Conservation (phyloP, 2,329 filamentous ascomycete genomes). For the Massarina eburnea region DNA sequence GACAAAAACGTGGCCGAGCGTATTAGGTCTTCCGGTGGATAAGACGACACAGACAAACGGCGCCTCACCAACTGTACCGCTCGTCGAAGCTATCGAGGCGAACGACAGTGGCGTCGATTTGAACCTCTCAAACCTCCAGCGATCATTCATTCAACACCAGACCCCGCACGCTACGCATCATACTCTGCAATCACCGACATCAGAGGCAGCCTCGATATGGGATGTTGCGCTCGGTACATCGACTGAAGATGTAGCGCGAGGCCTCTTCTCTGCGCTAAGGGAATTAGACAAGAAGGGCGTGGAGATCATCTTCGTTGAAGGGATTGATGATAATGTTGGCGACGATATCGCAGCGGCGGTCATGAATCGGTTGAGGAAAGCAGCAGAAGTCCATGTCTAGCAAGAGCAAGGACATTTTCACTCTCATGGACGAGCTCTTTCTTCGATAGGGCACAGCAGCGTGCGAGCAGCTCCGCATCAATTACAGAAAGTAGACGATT, state of each 20-base stretch:
- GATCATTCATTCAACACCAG: slow-evolving; percentile 38
- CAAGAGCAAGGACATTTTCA: no score
- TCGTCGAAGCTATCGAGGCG: neutral
- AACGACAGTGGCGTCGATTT: slow-evolving; percentile 1
- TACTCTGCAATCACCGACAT: slow-evolving; percentile 6
- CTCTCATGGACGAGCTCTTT: no score
- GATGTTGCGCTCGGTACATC: slow-evolving; percentile 74
- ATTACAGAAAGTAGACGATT: no score
- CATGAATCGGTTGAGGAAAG: slow-evolving; percentile 55
- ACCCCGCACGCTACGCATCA: slow-evolving; percentile 31
- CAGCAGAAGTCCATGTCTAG: slow-evolving; percentile 41
- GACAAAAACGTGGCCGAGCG: slow-evolving; percentile 28
- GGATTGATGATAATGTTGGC: slow-evolving; percentile 67
- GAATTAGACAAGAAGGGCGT: slow-evolving; percentile 79
- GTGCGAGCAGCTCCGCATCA: no score
- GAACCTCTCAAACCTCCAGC: slow-evolving; percentile 34
- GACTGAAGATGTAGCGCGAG: slow-evolving; percentile 75
- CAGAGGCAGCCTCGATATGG: slow-evolving; percentile 47
- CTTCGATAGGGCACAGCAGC: no score
- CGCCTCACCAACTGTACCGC: neutral
- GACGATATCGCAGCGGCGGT: slow-evolving; percentile 77
- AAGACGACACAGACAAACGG: slow-evolving; percentile 16
- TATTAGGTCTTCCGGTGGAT: slow-evolving; percentile 17
- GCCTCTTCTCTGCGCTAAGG: slow-evolving; percentile 82
- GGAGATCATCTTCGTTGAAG: slow-evolving; percentile 87